Base-by-base conservation (phyloP, 345 rosid species). In the Balakata baccata region DNA sequence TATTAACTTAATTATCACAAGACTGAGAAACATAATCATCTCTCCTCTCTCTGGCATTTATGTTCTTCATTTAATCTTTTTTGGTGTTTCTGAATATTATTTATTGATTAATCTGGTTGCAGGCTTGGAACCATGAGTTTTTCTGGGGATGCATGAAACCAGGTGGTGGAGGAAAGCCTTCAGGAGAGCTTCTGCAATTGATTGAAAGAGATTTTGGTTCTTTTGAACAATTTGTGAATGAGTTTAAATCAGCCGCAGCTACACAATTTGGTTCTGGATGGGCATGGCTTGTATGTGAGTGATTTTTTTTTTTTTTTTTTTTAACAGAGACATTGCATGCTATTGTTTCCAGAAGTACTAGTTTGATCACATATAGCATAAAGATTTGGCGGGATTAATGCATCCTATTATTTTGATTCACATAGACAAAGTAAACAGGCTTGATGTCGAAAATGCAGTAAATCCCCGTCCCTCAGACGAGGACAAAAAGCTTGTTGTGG, bases 91-190 rank as follows among this genome's bases (percentile, higher is more conserved):
- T 37, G 51, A 54, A 53, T 29, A 56, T 64, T 62, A 49, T 64
- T 51, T 63, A 3, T 43, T 37, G 16, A 25, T 61, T 57, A 49
- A 9, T 47, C 39, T 74, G 52, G 72, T 66, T 75, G 66, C 85
- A 94, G 98, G 93, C 91, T 39, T 94, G 97, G 98, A 92, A 94
- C 85, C 97, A 94, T 60, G 91, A 92, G 4, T 94, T 94, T 79
- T 89, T 94, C 76, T 94, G 97, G 98, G 95, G 90, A 77, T 92
- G 96, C 63, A 90, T 92, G 87, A 85, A 85, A 83, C 98, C 98
- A 53, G 88, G 87, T 23, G 97, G 98, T 49, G 98, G 98, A 66
- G 97, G 98, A 81, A 89, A 84, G 85, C 98, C 98, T 41, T 73
- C 85, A 13, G 97, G 92, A 68, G 89, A 88, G 43, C 96, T 94